A percentile compares a stretch with the other conserved stretches of the same genome.
These are phyloP conservation scores for Sporothrix sp. DNA, from an alignment of 2,329 filamentous ascomycete genomes.

Conservation along the genomic window DNA sequence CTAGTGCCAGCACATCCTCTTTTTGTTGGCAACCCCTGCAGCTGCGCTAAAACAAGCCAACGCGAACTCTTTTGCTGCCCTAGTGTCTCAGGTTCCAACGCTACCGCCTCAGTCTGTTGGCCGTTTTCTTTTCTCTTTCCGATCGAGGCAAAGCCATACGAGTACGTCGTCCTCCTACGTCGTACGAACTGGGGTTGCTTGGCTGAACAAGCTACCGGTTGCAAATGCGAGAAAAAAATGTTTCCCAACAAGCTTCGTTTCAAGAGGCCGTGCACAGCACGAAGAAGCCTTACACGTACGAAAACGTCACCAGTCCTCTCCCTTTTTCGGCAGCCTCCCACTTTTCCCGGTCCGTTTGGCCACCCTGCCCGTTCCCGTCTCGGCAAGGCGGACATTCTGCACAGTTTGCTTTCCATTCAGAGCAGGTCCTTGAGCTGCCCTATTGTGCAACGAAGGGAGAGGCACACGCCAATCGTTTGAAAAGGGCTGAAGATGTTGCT, in stretches of 20 bases:
- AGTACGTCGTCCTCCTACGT: no score
- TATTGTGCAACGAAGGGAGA: neutral
- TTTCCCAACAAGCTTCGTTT: no score
- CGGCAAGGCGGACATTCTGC: neutral
- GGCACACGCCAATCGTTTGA: neutral
- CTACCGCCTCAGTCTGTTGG: neutral
- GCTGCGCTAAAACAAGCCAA: constrained; percentile 2
- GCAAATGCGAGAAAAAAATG: no score
- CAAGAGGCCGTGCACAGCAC: no score
- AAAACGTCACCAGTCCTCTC: no score
- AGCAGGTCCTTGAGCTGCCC: neutral
- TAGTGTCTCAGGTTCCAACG: constrained; percentile 6
- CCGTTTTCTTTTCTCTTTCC: neutral
- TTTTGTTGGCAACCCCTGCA: neutral
- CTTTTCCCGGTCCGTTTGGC: no score
- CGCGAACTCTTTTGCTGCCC: neutral
- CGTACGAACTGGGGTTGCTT: no score
- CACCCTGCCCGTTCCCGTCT: no score
- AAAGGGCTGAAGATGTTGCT: neutral
- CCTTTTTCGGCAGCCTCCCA: no score
- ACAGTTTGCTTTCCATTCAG: neutral
- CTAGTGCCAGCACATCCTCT: neutral
- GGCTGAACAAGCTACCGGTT: no score
- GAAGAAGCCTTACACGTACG: no score
- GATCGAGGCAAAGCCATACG: neutral